These are phyloP conservation scores for Wickerhamiella parazyma DNA, from an alignment of 805 yeast genomes.

Conservation along the genomic window DNA sequence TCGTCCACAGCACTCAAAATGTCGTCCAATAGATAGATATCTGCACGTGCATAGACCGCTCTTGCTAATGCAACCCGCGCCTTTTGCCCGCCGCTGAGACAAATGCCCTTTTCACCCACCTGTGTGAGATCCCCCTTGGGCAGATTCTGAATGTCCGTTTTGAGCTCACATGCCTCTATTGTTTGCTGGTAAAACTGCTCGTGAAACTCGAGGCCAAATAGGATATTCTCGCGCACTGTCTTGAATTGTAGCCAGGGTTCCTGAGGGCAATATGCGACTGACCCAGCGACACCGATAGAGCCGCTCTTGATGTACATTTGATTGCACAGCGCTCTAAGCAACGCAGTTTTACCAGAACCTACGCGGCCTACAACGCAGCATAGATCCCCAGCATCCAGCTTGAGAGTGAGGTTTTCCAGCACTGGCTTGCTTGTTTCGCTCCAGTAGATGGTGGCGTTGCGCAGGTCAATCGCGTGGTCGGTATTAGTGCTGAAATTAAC, in stretches of 20 bases:
- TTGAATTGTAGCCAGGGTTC: slow-evolving; percentile 93
- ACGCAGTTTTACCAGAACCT: slow-evolving; percentile 80
- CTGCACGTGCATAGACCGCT: slow-evolving; percentile 89
- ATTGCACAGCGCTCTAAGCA: slow-evolving; percentile 66
- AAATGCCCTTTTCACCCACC: slow-evolving; percentile 92
- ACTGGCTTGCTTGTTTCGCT: slow-evolving; percentile 26
- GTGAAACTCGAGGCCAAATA: slow-evolving; percentile 75
- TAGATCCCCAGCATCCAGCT: slow-evolving; percentile 60
- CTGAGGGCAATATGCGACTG: slow-evolving; percentile 72
- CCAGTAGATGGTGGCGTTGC: slow-evolving; percentile 13
- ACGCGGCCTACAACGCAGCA: slow-evolving; percentile 81
- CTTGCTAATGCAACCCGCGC: slow-evolving; percentile 85
- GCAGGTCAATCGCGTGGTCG: not conserved
- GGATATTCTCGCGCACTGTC: slow-evolving; percentile 66
- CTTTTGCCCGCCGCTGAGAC: slow-evolving; percentile 92
- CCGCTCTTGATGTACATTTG: slow-evolving; percentile 64
- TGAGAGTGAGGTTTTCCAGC: slow-evolving; percentile 42
- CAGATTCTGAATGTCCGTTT: slow-evolving; percentile 55
- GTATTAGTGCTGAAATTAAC: slow-evolving; percentile 9
- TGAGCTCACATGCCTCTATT: slow-evolving; percentile 69
- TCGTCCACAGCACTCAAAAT: slow-evolving; percentile 92
- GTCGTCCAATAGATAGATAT: slow-evolving; percentile 74
- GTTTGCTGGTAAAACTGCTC: slow-evolving; percentile 63
- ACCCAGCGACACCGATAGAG: slow-evolving; percentile 49
- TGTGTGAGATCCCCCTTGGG: slow-evolving; percentile 78